Evolutionary conservation across 352 stramenopile species (phyloP).

Genomic region (Phytopythium oedochilum): DNA sequence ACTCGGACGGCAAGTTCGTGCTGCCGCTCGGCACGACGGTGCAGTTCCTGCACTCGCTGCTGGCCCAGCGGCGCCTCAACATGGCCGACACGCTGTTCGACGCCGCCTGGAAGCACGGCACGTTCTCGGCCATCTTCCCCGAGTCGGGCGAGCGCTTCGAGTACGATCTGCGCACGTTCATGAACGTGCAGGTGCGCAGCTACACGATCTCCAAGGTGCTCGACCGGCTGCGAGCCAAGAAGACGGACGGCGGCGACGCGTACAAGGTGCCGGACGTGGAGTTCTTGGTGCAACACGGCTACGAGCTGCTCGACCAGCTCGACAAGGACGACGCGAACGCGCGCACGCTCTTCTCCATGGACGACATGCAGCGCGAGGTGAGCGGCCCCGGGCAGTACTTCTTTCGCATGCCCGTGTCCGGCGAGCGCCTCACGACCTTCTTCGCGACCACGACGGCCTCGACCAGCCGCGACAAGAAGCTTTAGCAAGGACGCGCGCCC

Average conservation of each 20-base stretch:
- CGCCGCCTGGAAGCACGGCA: slow-evolving; percentile 33
- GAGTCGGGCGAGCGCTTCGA: slow-evolving; percentile 37
- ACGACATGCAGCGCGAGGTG: slow-evolving; percentile 69
- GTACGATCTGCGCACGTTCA: slow-evolving; percentile 65
- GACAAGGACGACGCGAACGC: slow-evolving; percentile 62
- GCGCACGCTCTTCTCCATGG: slow-evolving; percentile 77
- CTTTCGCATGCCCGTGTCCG: slow-evolving; percentile 45
- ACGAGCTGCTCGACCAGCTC: slow-evolving; percentile 73
- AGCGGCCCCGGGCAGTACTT: slow-evolving; percentile 41
- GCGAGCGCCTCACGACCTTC: slow-evolving; percentile 45
- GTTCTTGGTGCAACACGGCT: slow-evolving; percentile 72
- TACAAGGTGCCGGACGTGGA: slow-evolving; percentile 52
- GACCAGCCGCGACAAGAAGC: slow-evolving; percentile 26
- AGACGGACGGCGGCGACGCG: slow-evolving; percentile 20
- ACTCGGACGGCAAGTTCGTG: slow-evolving; percentile 58
- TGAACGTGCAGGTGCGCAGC: slow-evolving; percentile 48
- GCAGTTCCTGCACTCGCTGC: slow-evolving; percentile 63
- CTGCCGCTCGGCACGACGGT: slow-evolving; percentile 53
- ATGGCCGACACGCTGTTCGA: slow-evolving; percentile 71
- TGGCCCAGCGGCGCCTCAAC: slow-evolving; percentile 51
- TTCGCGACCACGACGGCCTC: slow-evolving; percentile 42
- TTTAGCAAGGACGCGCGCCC: slow-evolving; percentile 7
- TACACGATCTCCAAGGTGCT: slow-evolving; percentile 64
- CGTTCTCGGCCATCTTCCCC: slow-evolving; percentile 52
- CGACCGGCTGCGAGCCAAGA: slow-evolving; percentile 38